Base-by-base conservation (phyloP, 2,329 filamentous ascomycete species). In the Penicillium griseofulvum region DNA sequence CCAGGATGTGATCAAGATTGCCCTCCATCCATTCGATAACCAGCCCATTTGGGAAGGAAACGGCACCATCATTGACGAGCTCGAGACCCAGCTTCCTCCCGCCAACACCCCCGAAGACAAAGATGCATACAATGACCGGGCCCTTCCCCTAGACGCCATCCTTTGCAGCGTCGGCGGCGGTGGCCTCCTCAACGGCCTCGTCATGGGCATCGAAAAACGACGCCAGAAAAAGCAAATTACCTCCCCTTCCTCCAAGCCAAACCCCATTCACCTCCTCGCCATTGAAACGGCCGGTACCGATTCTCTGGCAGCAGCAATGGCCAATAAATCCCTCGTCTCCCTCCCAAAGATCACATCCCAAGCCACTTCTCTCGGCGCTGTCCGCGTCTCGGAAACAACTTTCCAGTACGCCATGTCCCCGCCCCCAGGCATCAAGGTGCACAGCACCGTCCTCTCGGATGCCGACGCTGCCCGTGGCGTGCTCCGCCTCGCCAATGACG, bases 141-240 rank as follows among this genome's bases (percentile, higher is more conserved):
- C 68, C 3, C 59, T 76, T 16, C 76, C 78, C 10, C 80, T 89
- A 3, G 86, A 91, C 65, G 88, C 81, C 3, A 79, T 96, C 12
- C 81, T 94, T 42, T 93, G 89, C 73, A 87, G 81, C 55, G 89
- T 92, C 36, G 91, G 91, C 7, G 91, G 91, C 10, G 91, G 91
- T 16, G 90, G 91, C 0, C 75, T 95, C 22, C 80, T 96, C 49
- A 89, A 87, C 65, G 91, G 91, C 5, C 75, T 96, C 53, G 83
- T 89, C 73, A 79, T 86, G 68, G 89, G 88, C 10, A 77, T 92
- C 24, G 81, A 86, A 65, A 72, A 76, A 41, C 70, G 74, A 59
- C 60, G 70, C 63, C 51, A 75, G 67, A 53, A 76, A 69, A 76
- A 68, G 54, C 59, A 61, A 31, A 38, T 29, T 4, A 37, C 19